These are phyloP conservation scores for Torulaspora gathmanii DNA, from an alignment of 805 yeast species.

Conservation along the genomic window DNA sequence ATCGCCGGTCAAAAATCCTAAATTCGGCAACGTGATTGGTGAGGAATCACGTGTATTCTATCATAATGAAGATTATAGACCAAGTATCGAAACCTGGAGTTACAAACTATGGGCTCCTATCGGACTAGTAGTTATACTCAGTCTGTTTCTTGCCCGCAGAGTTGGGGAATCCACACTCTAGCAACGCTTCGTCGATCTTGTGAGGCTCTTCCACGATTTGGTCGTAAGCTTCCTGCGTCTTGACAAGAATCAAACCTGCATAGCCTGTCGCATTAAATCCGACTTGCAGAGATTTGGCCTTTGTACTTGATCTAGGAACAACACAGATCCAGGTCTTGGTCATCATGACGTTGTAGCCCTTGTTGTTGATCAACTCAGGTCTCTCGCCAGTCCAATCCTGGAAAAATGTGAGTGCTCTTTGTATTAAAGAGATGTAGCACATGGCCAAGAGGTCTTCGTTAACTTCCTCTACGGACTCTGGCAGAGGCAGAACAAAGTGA, in stretches of 20 bases:
- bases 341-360: constrained; percentile 77
- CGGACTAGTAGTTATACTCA: constrained; percentile 54
- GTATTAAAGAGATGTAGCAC: constrained; percentile 67
- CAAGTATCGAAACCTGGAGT: neutral
- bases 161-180: constrained; percentile 62
- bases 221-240: constrained; percentile 51
- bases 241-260: constrained; percentile 74
- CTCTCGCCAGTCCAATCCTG: constrained; percentile 43
- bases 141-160: constrained; percentile 53
- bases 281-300: constrained; percentile 42
- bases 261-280: constrained; percentile 80
- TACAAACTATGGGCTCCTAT: neutral
- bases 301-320: constrained; percentile 70
- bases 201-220: constrained; percentile 45
- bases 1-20: constrained; percentile 1
- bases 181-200: constrained; percentile 46
- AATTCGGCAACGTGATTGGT: constrained; percentile 7
- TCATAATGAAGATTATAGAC: neutral
- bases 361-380: constrained; percentile 31
- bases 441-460: constrained; percentile 58
- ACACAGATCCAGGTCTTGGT: constrained; percentile 79
- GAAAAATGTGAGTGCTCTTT: constrained; percentile 62
- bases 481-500: constrained; percentile 71
- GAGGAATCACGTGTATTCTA: constrained; percentile 6
- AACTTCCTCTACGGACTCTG: constrained; percentile 42